These are phyloP conservation scores for Triticum monococcum DNA, from an alignment of 176 grass and related monocot species.

Conservation along the genomic window DNA sequence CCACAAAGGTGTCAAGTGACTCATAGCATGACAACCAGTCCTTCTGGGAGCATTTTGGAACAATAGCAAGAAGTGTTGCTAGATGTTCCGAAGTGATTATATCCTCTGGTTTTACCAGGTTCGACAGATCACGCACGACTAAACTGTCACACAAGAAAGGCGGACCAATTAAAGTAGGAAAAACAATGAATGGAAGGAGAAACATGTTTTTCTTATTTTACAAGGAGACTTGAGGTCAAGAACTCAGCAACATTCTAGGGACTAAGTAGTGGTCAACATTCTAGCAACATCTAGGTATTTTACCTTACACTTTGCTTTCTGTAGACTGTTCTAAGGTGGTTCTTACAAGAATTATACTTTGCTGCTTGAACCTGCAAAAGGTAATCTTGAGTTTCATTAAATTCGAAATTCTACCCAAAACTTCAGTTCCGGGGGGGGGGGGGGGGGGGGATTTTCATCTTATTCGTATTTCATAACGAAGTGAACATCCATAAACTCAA, in stretches of 20 bases:
- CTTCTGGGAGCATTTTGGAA: constrained; percentile 91
- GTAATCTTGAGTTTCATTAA: neutral
- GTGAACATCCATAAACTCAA: neutral
- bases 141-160: constrained; percentile 50
- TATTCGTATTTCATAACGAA: neutral
- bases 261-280: neutral
- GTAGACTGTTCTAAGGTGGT: constrained; percentile 79
- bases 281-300: neutral
- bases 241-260: neutral
- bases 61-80: constrained; percentile 87
- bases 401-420: neutral
- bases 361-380: constrained; percentile 63
- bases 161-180: neutral
- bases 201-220: neutral
- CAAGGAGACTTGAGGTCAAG: neutral
- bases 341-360: constrained; percentile 79
- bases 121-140: constrained; percentile 77
- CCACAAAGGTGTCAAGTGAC: constrained; percentile 81
- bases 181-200: neutral
- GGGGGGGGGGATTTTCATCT: neutral
- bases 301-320: constrained; percentile 95
- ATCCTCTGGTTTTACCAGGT: constrained; percentile 86
- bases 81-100: constrained; percentile 83
- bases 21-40: constrained; percentile 92
- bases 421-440: neutral